Conservation (phyloP, 192 early-diverging fungal genomes). For the Allomyces javanicus region DNA sequence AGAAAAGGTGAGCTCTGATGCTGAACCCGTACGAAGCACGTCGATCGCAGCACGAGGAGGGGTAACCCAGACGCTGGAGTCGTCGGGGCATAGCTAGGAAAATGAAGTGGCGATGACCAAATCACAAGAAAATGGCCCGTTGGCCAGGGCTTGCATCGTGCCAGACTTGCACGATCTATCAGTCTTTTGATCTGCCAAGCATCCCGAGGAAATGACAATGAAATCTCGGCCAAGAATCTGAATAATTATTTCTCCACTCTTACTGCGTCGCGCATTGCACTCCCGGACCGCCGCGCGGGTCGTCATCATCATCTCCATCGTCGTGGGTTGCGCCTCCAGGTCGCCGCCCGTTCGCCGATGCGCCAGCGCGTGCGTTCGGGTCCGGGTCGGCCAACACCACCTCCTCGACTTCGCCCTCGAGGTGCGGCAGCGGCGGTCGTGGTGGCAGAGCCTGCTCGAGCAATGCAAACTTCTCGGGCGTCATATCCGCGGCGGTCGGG, state of each 20-base stretch:
- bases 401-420: slow-evolving; percentile 53
- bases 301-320: slow-evolving; percentile 51
- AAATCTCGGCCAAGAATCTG: too few species aligned
- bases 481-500: slow-evolving; percentile 59
- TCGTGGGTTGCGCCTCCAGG: slow-evolving; percentile 31
- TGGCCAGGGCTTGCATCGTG: too few species aligned
- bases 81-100: too few species aligned
- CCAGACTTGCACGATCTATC: too few species aligned
- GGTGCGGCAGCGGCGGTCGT: slow-evolving; percentile 26
- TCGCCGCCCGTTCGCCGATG: slow-evolving; percentile 28
- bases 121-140: too few species aligned
- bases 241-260: slow-evolving; percentile 1
- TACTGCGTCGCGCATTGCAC: slow-evolving; percentile 98
- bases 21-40: too few species aligned
- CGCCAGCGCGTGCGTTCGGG: slow-evolving; percentile 25
- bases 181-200: too few species aligned
- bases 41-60: too few species aligned
- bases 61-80: too few species aligned
- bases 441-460: slow-evolving; percentile 70
- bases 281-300: slow-evolving; percentile 36
- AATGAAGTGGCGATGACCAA: too few species aligned
- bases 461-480: slow-evolving; percentile 41
- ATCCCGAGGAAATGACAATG: too few species aligned
- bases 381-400: slow-evolving; percentile 62
- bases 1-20: too few species aligned